These are phyloP conservation scores for Tetradesmus lagerheimii DNA, from an alignment of 139 green algal genomes.

Conservation along the genomic window DNA sequence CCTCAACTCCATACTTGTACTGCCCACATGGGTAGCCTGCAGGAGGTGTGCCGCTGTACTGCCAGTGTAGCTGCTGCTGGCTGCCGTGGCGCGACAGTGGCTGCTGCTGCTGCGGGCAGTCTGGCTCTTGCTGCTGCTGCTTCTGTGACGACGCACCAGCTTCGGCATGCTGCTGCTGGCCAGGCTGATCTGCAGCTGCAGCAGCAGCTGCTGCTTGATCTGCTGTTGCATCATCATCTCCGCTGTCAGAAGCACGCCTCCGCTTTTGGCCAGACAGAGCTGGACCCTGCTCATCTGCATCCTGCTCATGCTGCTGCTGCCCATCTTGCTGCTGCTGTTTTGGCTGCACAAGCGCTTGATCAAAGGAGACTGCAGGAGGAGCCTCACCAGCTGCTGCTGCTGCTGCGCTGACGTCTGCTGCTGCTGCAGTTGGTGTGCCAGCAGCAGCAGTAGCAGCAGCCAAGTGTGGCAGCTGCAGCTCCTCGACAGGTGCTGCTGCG, in stretches of 20 bases:
- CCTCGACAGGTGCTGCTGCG: background rate
- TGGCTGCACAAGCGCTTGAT: background rate
- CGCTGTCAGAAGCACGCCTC: background rate
- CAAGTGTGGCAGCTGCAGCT: background rate
- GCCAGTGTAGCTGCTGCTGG: background rate
- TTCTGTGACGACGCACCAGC: background rate
- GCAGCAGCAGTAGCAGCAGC: background rate
- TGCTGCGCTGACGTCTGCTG: background rate
- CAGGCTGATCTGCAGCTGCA: background rate
- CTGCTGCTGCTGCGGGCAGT: background rate
- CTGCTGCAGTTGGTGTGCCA: background rate
- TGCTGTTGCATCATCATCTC: background rate
- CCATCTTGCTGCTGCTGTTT: background rate
- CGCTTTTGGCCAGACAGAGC: background rate
- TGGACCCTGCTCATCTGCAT: background rate
- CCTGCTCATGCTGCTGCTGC: slow-evolving; percentile 1
- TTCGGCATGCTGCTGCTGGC: background rate
- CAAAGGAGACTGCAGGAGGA: background rate
- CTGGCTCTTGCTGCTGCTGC: slow-evolving; percentile 2
- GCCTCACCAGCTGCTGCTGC: background rate
- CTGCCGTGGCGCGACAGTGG: background rate
- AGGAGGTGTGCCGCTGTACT: background rate
- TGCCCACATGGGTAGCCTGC: background rate
- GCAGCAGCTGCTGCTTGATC: background rate
- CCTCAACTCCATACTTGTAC: slow-evolving; percentile 20